Percentiles rank a stretch among this genome's conserved stretches.
phyloP scores from a whole-genome alignment of 495 filamentous ascomycete species.

The Pyrenula massariospora region DNA sequence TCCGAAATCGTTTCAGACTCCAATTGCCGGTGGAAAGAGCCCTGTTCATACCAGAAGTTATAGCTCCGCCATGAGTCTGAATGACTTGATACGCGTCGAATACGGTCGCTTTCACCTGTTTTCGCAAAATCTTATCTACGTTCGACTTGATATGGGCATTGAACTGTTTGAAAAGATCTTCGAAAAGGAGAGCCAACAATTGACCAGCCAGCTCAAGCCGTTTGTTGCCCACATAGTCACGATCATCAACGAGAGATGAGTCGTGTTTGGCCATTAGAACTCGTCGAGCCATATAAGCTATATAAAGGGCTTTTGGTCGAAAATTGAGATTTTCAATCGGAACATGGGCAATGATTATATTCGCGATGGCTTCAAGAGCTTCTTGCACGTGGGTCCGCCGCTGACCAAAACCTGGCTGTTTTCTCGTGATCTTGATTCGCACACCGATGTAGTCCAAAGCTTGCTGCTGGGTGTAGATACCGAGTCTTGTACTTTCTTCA shows the following conservation, averaged over 20 bases:
- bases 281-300: constrained; percentile 90
- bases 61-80: constrained; percentile 61
- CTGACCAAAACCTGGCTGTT: constrained; percentile 34
- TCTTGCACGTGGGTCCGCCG: constrained; percentile 70
- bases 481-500: constrained; percentile 72
- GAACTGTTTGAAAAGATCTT: constrained; percentile 94
- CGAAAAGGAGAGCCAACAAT: constrained; percentile 88
- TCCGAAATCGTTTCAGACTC: constrained; percentile 93
- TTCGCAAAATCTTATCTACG: constrained; percentile 87
- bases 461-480: constrained; percentile 83
- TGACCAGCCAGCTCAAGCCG: constrained; percentile 88
- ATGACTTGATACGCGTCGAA: constrained; percentile 79
- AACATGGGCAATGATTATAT: constrained; percentile 86
- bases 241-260: constrained; percentile 77
- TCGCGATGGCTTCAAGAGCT: constrained; percentile 80
- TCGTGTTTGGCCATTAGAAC: constrained; percentile 90
- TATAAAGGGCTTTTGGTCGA: constrained; percentile 86
- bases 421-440: constrained; percentile 72
- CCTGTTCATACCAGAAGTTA: constrained; percentile 82
- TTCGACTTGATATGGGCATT: constrained; percentile 75
- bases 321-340: constrained; percentile 84
- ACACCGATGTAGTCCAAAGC: constrained; percentile 83
- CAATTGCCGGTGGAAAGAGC: constrained; percentile 96
- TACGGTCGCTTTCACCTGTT: constrained; percentile 69
- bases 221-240: constrained; percentile 98